Percentiles rank a stretch among this genome's conserved stretches.
These are phyloP conservation scores for Sonneratia alba DNA, from an alignment of 345 rosid genomes.

Conservation along the genomic window DNA sequence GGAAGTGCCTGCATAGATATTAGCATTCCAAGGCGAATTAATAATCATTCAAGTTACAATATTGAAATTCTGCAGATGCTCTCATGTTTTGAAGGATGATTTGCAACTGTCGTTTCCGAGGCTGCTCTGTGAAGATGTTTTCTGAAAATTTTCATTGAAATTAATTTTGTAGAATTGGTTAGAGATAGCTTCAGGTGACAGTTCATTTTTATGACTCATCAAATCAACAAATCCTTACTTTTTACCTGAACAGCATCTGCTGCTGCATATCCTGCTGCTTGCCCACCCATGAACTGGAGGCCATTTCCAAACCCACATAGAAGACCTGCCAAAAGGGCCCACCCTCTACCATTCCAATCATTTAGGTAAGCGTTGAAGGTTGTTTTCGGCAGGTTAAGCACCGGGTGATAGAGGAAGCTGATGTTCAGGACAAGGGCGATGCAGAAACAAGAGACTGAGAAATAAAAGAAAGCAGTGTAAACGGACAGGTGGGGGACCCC, in stretches of 20 bases:
- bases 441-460: conserved; percentile 53
- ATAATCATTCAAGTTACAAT: background rate
- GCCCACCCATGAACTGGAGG: conserved; percentile 84
- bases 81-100: background rate
- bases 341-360: conserved; percentile 77
- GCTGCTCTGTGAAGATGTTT: no score
- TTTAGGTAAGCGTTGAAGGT: conserved; percentile 52
- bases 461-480: conserved; percentile 71
- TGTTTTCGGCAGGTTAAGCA: conserved; percentile 50
- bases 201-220: no score
- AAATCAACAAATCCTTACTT: background rate
- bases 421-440: conserved; percentile 49
- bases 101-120: no score
- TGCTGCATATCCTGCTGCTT: conserved; percentile 89
- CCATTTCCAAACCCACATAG: conserved; percentile 80
- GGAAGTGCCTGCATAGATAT: conserved; percentile 63
- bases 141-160: background rate
- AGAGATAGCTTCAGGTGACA: no score
- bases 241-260: conserved; percentile 78
- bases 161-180: no score
- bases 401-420: conserved; percentile 53
- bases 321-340: conserved; percentile 73
- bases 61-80: background rate
- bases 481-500: conserved; percentile 66
- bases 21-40: background rate